Evolutionary conservation across 1,284 basidiomycete species (phyloP).

Genomic region (Apiotrichum mycotoxinovorans): DNA sequence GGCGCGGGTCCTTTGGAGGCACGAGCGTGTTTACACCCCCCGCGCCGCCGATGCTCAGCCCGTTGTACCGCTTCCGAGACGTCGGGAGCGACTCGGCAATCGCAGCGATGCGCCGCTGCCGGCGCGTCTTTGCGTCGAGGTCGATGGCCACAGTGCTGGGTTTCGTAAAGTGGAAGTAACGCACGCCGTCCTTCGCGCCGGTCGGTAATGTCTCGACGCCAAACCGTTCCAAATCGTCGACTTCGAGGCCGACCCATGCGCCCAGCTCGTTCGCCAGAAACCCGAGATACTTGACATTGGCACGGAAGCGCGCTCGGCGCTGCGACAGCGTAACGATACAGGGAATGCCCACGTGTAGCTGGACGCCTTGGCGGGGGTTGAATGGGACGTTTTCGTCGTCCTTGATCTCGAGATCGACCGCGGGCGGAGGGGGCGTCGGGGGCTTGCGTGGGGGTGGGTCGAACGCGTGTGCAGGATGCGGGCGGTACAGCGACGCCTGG

Average conservation of each 20-base stretch:
- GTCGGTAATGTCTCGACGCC: slow-evolving; percentile 28
- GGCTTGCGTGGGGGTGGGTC: slow-evolving; percentile 36
- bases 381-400: slow-evolving; percentile 21
- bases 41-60: background rate
- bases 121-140: slow-evolving; percentile 5
- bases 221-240: slow-evolving; percentile 60
- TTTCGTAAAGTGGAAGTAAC: slow-evolving; percentile 36
- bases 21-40: background rate
- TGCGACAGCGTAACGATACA: slow-evolving; percentile 71
- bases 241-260: slow-evolving; percentile 88
- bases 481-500: slow-evolving; percentile 33
- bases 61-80: background rate
- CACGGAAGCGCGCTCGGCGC: slow-evolving; percentile 75
- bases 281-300: slow-evolving; percentile 82
- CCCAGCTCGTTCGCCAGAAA: slow-evolving; percentile 68
- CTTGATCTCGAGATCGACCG: slow-evolving; percentile 12
- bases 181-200: slow-evolving; percentile 28
- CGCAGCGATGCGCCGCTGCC: slow-evolving; percentile 25
- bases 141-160: background rate
- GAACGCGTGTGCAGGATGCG: slow-evolving; percentile 45
- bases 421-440: slow-evolving; percentile 8
- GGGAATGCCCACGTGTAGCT: slow-evolving; percentile 80
- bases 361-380: slow-evolving; percentile 58
- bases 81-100: slow-evolving; percentile 22
- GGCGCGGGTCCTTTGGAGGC: background rate